Evolutionary conservation across 2,329 filamentous ascomycete genomes (phyloP), one percentile per base, ranked within the genome.

Genomic region (Dothistroma septosporum): DNA sequence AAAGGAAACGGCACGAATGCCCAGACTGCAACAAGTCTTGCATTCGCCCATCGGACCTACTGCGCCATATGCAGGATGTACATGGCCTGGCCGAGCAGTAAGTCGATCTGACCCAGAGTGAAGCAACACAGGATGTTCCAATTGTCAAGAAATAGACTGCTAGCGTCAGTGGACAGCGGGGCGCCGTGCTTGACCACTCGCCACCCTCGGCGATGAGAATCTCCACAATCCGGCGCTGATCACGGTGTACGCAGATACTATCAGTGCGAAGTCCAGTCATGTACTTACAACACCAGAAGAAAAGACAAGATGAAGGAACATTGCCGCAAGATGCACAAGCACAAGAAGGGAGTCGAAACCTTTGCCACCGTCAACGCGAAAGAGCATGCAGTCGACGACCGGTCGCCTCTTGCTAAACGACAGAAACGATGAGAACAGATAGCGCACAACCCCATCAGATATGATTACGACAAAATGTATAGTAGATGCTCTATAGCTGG

Each of bases 271-370:
- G 49, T 33, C n/a, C 16, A 5, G 11, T 32, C 46, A n/a, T 60
- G 58, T 33, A 7, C 31, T 19, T 32, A 56, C 37, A 44, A 41
- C 33, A 60, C 58, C 6, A 60, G 58, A 46, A 53, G 58, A 21
- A 55, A 55, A 16, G 58, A 60, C 32, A 60, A 60, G 46, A 60
- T 60, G 58, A 60, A 52, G 53, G 58, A 60, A 35, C 58, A 60
- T n/a, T 60, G 58, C 46, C 58, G 31, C 31, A 60, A 49, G 53
- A 50, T 55, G 58, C 58, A 60, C 49, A 31, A 53, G 10, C 58
- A 60, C 44, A n/a, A 28, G 16, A 44, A 55, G 19, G 31, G 52
- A 9, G 10, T 12, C 11, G 57, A 59, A 28, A 47, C 24, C 12
- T 59, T 59, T 35, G 41, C 55, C 8, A 48, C 46, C 4, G 44